Conservation (phyloP, 2,329 filamentous ascomycete genomes). For the Fusarium sp. region DNA sequence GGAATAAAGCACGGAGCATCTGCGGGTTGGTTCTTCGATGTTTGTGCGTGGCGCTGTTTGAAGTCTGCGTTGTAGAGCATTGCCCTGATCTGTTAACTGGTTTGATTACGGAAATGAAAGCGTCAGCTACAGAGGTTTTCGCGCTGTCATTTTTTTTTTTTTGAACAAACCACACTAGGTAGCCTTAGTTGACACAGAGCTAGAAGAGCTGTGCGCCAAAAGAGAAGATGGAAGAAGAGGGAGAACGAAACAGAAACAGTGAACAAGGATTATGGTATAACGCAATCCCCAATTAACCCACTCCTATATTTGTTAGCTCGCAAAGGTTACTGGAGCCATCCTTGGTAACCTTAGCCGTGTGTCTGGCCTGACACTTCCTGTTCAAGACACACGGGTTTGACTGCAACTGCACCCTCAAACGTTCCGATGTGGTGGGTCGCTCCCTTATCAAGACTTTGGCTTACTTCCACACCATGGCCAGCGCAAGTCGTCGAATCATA, state of each 20-base stretch:
- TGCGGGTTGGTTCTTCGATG: slow-evolving; percentile 4
- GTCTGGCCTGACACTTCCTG: slow-evolving; percentile 26
- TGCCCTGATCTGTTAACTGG: background rate
- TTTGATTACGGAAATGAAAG: background rate
- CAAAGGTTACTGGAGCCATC: background rate
- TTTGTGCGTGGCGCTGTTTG: slow-evolving; percentile 5
- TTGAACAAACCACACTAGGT: background rate
- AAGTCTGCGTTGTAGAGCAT: background rate
- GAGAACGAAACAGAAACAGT: slow-evolving; percentile 13
- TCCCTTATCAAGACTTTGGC: slow-evolving; percentile 12
- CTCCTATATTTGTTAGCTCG: background rate
- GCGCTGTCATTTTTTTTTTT: background rate
- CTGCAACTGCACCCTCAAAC: slow-evolving; percentile 23
- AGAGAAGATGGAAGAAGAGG: slow-evolving; percentile 12
- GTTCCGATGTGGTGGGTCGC: slow-evolving; percentile 8
- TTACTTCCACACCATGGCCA: slow-evolving; percentile 6
- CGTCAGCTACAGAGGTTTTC: background rate
- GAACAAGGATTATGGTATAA: background rate
- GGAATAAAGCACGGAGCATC: slow-evolving; percentile 26
- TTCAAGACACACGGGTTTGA: slow-evolving; percentile 9
- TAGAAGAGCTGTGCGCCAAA: background rate
- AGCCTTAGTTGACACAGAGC: background rate
- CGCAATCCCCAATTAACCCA: background rate
- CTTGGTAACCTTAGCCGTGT: background rate
- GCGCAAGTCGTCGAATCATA: background rate